Base-by-base conservation (phyloP, 2,329 filamentous ascomycete species). In the Teratosphaeria zuluensis region DNA sequence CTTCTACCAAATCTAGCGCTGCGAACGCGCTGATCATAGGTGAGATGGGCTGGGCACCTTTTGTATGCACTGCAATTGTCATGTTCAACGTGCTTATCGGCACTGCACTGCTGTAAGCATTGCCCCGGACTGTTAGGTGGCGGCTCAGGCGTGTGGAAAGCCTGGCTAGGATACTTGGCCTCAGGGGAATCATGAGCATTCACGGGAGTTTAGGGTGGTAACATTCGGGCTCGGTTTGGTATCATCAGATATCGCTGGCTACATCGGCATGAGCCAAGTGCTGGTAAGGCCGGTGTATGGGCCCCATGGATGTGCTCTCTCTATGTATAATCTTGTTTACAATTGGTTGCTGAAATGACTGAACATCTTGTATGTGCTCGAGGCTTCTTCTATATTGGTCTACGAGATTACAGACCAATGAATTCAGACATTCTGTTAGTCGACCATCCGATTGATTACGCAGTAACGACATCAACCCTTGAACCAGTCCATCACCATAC, bases 31-130 rank as follows among this genome's bases (percentile, higher is more conserved):
- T 81, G 51, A 71, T 72, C 56, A 68, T 73, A 55, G 74, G 77
- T 46, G 77, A 78, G 62, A 70, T 81, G 61, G 73, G 74, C 56
- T 64, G 80, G 56, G 77, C 77, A 63, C 80, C 82, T 57, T 66
- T 82, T 55, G 69, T 81, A 30, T 80, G 79, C 66, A 77, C 77
- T 56, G 69, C 78, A 51, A 75, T 81, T 28, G 78, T 84, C 42
- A 48, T 48, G 42, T 16, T n/a, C 16, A 48, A 48, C 19, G 42
- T 48, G 42, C 42, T 48, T 11, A 16, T 48, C 42, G 42, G 42
- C 42, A 48, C 42, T 8, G 42, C 19, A n/a, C 19, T 48, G 16
- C 19, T 48, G 42, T 48, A 21, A 21, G 42, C n/a, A 6, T 16
- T 6, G 16, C 16, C 16, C 38, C 16, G 42, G 16, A 8, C n/a